Percentiles rank a stretch among this genome's conserved stretches.
phyloP scores from a whole-genome alignment of 179 eudicot species.

The Dionaea muscipula region DNA sequence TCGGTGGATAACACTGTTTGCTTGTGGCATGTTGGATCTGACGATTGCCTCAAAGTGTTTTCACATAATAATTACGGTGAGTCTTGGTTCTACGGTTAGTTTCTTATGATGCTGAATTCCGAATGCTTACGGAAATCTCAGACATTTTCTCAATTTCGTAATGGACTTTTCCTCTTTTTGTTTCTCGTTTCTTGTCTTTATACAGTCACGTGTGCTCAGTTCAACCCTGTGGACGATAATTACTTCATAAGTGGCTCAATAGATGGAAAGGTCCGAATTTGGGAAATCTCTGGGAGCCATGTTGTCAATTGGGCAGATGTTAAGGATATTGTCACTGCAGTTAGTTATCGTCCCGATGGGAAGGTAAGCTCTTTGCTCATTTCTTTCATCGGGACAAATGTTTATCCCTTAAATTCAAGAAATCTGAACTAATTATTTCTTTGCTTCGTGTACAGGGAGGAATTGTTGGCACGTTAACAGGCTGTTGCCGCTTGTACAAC shows the following conservation, averaged over 20 bases:
- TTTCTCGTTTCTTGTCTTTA: too few species aligned
- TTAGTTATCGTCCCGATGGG: conserved; percentile 72
- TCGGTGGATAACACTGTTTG: conserved; percentile 79
- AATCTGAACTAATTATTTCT: neutral
- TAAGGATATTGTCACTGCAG: conserved; percentile 76
- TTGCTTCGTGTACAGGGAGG: conserved; percentile 43
- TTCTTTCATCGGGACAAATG: conserved; percentile 2
- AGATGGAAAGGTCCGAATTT: conserved; percentile 87
- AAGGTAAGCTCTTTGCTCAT: conserved; percentile 23
- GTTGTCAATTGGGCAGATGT: conserved; percentile 76
- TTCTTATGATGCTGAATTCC: neutral
- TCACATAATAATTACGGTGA: conserved; percentile 71
- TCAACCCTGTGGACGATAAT: conserved; percentile 64
- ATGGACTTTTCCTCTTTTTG: conserved; percentile 2
- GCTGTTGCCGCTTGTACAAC: conserved; percentile 58
- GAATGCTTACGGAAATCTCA: neutral
- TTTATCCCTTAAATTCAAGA: neutral
- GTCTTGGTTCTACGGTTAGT: too few species aligned
- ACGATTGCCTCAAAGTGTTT: conserved; percentile 52
- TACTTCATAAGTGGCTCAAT: conserved; percentile 86
- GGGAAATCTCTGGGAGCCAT: conserved; percentile 51
- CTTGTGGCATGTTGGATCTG: conserved; percentile 65
- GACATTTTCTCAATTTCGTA: neutral
- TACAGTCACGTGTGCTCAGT: conserved; percentile 84
- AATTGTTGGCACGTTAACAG: conserved; percentile 57